These are phyloP conservation scores for Pouteria campechiana DNA, from an alignment of 179 eudicot species.

Conservation along the genomic window DNA sequence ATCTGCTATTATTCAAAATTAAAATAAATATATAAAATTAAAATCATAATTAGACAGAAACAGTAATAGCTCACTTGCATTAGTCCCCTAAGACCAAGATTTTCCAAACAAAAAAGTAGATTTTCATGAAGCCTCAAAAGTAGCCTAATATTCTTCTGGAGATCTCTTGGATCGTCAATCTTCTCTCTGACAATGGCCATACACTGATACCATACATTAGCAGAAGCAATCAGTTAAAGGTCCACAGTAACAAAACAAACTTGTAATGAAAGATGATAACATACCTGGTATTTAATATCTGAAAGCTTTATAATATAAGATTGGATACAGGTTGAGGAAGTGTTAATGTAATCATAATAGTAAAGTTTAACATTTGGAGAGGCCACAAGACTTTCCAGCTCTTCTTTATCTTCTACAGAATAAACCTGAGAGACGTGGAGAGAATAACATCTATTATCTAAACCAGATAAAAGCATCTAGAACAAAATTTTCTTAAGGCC, in stretches of 20 bases:
- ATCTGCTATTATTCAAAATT: too few species aligned
- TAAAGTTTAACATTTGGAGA: slow-evolving; percentile 58
- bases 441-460: too few species aligned
- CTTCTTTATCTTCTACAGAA: slow-evolving; percentile 58
- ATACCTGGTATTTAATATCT: slow-evolving; percentile 62
- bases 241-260: neutral
- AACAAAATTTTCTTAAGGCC: too few species aligned
- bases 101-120: slow-evolving; percentile 50
- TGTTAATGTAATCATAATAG: slow-evolving; percentile 31
- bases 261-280: slow-evolving; percentile 4
- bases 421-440: slow-evolving; percentile 41
- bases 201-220: slow-evolving; percentile 32
- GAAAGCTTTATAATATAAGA: slow-evolving; percentile 37
- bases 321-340: slow-evolving; percentile 17
- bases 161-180: slow-evolving; percentile 23
- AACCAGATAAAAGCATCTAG: too few species aligned
- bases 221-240: slow-evolving; percentile 2
- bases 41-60: too few species aligned
- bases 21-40: too few species aligned
- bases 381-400: slow-evolving; percentile 63
- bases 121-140: slow-evolving; percentile 49
- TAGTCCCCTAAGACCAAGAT: slow-evolving; percentile 84
- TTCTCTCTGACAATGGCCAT: slow-evolving; percentile 29
- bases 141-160: slow-evolving; percentile 41
- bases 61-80: slow-evolving; percentile 50